Percentiles rank a stretch among this genome's conserved stretches.
Conservation (phyloP, 768 basidiomycete species). For the Leucocoprinus leucothites region DNA sequence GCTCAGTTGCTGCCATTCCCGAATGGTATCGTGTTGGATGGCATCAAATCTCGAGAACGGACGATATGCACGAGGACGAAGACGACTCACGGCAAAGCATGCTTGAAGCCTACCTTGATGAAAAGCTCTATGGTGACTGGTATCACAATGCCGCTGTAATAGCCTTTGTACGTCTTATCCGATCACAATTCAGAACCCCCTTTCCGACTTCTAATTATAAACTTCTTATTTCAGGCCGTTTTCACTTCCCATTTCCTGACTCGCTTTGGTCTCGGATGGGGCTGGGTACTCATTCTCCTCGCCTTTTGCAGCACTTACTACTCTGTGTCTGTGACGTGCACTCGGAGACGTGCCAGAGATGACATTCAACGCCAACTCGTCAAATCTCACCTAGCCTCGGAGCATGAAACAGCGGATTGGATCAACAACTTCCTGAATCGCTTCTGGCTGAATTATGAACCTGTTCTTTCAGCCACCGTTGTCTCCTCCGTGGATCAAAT, state of each 20-base stretch:
- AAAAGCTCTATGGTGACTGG: conserved; percentile 85
- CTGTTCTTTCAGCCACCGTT: conserved; percentile 82
- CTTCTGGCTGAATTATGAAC: conserved; percentile 99
- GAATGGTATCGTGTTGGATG: conserved; percentile 88
- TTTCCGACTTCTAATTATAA: not conserved
- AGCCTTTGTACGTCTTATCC: conserved; percentile 58
- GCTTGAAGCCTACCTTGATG: conserved; percentile 64
- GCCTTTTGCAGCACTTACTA: conserved; percentile 92
- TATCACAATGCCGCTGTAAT: conserved; percentile 87
- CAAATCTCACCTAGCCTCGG: conserved; percentile 80
- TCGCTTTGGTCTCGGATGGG: conserved; percentile 86
- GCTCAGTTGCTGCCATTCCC: conserved; percentile 54
- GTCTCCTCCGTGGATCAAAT: conserved; percentile 87
- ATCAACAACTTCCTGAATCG: conserved; percentile 92
- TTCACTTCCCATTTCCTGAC: conserved; percentile 83
- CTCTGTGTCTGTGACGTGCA: conserved; percentile 74
- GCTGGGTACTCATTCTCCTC: conserved; percentile 85
- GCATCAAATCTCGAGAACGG: conserved; percentile 67
- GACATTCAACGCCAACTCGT: conserved; percentile 95
- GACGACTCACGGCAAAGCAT: conserved; percentile 65
- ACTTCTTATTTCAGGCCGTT: conserved; percentile 56
- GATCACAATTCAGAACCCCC: too few relatives aligned
- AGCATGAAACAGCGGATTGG: conserved; percentile 94
- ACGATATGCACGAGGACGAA: conserved; percentile 59
- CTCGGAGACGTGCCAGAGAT: conserved; percentile 80